Evolutionary conservation across 2,329 filamentous ascomycete genomes (phyloP), one percentile per base, ranked within the genome.

Genomic region (Biscogniauxia mediterranea): DNA sequence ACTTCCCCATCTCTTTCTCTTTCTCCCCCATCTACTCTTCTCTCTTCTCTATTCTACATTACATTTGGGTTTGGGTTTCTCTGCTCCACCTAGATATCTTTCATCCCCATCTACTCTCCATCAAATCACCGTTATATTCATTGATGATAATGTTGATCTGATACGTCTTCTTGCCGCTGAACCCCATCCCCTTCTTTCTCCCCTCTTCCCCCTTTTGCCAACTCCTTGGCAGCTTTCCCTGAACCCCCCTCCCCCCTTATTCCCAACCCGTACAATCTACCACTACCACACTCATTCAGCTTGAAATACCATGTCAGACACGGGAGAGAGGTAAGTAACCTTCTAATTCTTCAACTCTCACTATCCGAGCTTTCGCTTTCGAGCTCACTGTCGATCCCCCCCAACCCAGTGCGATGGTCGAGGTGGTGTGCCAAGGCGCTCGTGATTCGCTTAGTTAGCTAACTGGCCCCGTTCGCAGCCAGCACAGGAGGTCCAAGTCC

Each of bases 401-500:
- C 28, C 28, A 32, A 32, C 28, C 11, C 7, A 13, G 7, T 32
- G 28, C 7, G 28, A 32, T 32, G 28, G 28, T 32, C 28, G 28
- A 32, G 28, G 28, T 32, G 28, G 7, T 32, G 28, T 32, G 28
- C 28, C 28, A 32, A 32, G 55, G 61, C 32, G 38, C 38, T 55
- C 50, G 38, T 52, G 26, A n/a, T 58, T 54, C 54, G 49, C 52
- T 51, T 54, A 57, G 51, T 52, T 42, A 11, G 60, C 64, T 68
- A 58, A 65, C 61, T 69, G 61, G 65, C 55, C 26, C 55, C 23
- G 46, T 46, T 58, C 23, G 21, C 63, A 78, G 74, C 64, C 70
- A 72, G 65, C 83, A 85, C 70, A 83, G 81, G 75, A 82, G 81
- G 63, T 83, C 84, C 60, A 87, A 82, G 72, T 85, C 81, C 50